A percentile compares a stretch with the other conserved stretches of the same genome.
Conservation (phyloP, 169 alveolate genomes). For the Perkinsus olseni region DNA sequence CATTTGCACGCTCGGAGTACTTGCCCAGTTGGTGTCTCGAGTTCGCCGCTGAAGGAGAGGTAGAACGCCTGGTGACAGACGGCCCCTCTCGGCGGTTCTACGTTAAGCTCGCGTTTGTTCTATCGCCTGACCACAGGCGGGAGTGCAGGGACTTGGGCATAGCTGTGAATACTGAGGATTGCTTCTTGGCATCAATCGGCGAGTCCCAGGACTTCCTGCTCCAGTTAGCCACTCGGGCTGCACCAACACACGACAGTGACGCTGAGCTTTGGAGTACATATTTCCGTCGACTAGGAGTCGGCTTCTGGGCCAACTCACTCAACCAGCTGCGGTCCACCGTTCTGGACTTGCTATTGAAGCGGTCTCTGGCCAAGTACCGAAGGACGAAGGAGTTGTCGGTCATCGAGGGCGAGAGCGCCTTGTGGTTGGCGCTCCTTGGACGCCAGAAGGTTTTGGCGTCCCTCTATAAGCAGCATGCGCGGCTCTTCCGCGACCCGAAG, state of each 20-base stretch:
- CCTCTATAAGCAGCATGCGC: not conserved
- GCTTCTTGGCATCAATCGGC: not conserved
- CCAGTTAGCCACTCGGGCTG: not conserved
- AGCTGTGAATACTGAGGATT: not conserved
- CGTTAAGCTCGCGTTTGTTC: not conserved
- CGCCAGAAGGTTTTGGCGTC: not conserved
- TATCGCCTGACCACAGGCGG: not conserved
- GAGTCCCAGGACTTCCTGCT: not conserved
- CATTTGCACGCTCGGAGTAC: not conserved
- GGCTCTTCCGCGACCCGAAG: not conserved
- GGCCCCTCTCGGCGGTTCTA: not conserved
- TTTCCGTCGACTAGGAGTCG: not conserved
- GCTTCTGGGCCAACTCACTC: not conserved
- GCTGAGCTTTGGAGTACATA: not conserved
- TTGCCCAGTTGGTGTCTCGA: not conserved
- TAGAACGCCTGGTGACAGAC: not conserved
- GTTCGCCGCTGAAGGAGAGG: not conserved
- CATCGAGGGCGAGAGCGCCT: not conserved
- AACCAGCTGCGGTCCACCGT: not conserved
- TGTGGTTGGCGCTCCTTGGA: not conserved
- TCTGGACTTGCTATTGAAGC: not conserved
- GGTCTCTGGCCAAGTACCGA: not conserved
- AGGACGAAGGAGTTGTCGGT: not conserved
- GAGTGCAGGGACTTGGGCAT: not conserved
- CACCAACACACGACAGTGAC: not conserved